Base-by-base conservation (phyloP, 345 rosid species). In the Diplotaxis tenuifolia region DNA sequence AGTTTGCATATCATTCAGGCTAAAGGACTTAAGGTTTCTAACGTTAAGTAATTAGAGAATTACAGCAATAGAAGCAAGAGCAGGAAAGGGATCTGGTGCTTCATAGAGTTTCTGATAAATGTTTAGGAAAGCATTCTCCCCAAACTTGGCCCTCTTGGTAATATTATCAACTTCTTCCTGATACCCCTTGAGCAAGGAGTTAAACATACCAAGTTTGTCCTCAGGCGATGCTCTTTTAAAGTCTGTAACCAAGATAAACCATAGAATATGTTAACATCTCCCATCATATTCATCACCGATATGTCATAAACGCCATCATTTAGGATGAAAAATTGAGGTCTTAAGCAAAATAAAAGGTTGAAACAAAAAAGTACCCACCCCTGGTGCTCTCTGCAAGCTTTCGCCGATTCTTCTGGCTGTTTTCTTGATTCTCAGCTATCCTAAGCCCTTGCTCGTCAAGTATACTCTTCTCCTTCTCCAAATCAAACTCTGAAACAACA, bases 91-190 rank as follows among this genome's bases (percentile, higher is more conserved):
- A 83, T 95, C 99, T 21, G 99, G 99, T 67, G 99, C 99, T 87
- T 95, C 98, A 78, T 95, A 95, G 36, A 95, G 91, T 68, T 95
- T 95, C 78, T 95, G 99, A 82, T 95, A 95, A 70, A 95, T 89
- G 80, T 92, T 92, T 52, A 92, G 93, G 83, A 95, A 92, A 68
- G 98, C 87, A 84, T 95, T 95, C 79, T 95, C 98, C 72, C 98
- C 98, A 82, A 86, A 90, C 75, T 95, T 95, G 27, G 98, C 98
- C 81, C 99, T 92, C 86, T 95, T 95, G 71, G 99, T 95, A 62
- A 95, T 89, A 82, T 92, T 95, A 84, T 95, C 98, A 27, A 95
- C 98, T 89, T 95, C 99, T 86, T 95, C 99, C 81, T 92, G 99
- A 79, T 90, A 95, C 54, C 94, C 91, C 86, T 88, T 95, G 12